phyloP scores from a whole-genome alignment of 371 early-diverging fungal genomes.

The Thermomucor indicae-seudaticae region DNA sequence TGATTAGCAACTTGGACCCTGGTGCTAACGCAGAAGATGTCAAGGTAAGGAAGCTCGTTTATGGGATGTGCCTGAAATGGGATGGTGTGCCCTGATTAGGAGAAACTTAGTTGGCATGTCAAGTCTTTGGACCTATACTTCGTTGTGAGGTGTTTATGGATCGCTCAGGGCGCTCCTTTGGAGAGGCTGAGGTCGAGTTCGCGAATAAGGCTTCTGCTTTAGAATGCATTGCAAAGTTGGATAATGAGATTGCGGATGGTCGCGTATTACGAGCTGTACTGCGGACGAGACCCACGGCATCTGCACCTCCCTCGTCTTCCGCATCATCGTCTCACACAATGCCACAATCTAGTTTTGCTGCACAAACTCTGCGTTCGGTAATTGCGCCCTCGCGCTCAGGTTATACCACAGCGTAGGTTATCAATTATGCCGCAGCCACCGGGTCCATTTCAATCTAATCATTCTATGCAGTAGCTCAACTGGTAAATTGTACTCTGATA shows the following conservation, averaged over 20 bases:
- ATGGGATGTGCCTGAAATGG: neutral
- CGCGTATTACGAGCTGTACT: slow-evolving; percentile 29
- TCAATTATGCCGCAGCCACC: neutral
- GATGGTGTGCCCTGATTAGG: neutral
- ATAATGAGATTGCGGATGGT: slow-evolving; percentile 42
- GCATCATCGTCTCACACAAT: no score
- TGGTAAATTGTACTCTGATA: slow-evolving; percentile 10
- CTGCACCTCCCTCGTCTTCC: neutral
- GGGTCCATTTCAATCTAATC: neutral
- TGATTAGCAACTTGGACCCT: slow-evolving; percentile 55
- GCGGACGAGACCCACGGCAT: slow-evolving; percentile 15
- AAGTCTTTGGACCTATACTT: slow-evolving; percentile 33
- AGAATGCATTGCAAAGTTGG: slow-evolving; percentile 35
- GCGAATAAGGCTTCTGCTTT: slow-evolving; percentile 30
- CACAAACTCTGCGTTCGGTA: slow-evolving; percentile 12
- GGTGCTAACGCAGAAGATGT: slow-evolving; percentile 56
- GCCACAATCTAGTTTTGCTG: neutral
- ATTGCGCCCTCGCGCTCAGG: slow-evolving; percentile 18
- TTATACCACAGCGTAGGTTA: slow-evolving; percentile 12
- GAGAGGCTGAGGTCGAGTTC: slow-evolving; percentile 50
- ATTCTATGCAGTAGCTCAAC: neutral
- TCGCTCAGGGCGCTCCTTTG: slow-evolving; percentile 35
- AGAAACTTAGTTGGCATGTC: slow-evolving; percentile 23
- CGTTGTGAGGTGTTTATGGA: slow-evolving; percentile 36
- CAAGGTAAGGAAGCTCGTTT: slow-evolving; percentile 25